Conservation (phyloP, 495 filamentous ascomycete species). For the Durotheca rogersii region DNA sequence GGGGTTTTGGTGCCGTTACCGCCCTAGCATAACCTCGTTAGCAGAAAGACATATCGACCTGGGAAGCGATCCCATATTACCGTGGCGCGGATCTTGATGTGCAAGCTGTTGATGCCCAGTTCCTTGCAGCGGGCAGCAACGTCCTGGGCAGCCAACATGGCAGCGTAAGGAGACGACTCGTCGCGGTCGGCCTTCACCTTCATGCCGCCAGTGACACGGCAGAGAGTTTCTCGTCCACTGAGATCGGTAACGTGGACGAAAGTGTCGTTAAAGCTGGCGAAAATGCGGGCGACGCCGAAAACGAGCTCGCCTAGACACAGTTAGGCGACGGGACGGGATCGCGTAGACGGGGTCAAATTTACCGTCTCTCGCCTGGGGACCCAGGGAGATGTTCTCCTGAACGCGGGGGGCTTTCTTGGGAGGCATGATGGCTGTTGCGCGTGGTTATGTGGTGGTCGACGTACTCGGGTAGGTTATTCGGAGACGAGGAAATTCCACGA, state of each 20-base stretch:
- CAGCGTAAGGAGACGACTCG: constrained; percentile 98
- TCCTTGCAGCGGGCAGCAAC: constrained; percentile 98
- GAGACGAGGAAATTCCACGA: too few species aligned
- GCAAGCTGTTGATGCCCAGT: constrained; percentile 95
- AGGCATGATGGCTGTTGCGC: constrained; percentile 75
- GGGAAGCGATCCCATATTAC: too few species aligned
- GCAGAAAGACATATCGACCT: too few species aligned
- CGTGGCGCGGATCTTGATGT: constrained; percentile 99
- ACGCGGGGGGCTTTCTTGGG: constrained; percentile 79
- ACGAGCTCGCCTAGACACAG: constrained; percentile 77
- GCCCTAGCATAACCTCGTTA: too few species aligned
- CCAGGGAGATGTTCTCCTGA: constrained; percentile 97
- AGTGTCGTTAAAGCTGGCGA: constrained; percentile 82
- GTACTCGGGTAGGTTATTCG: too few species aligned
- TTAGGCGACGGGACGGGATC: constrained; percentile 8
- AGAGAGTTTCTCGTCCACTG: constrained; percentile 99
- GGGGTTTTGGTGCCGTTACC: constrained; percentile 99
- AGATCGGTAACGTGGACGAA: constrained; percentile 99
- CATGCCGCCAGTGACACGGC: constrained; percentile 99
- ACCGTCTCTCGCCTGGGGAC: constrained; percentile 91
- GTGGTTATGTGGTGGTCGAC: too few species aligned
- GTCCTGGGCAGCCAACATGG: constrained; percentile 98
- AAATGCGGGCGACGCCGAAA: constrained; percentile 98
- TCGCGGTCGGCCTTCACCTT: constrained; percentile 99
- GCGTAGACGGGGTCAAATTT: constrained; percentile 28